Evolutionary conservation across 2,329 filamentous ascomycete species (phyloP).

Genomic region (Teratosphaeria zuluensis): DNA sequence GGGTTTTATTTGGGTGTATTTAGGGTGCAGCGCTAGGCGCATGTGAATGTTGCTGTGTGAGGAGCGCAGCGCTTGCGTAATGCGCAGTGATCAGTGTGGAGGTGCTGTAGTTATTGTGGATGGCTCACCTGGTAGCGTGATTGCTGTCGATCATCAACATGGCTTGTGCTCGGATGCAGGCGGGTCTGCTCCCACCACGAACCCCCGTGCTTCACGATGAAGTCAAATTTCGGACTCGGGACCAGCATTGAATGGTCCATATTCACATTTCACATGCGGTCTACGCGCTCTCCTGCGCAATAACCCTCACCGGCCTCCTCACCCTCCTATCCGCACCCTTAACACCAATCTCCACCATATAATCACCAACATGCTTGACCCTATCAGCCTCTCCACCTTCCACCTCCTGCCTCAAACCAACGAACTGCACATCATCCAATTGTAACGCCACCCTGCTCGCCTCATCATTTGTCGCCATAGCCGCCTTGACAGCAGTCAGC

Average conservation of each 20-base stretch:
- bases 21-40: neutral
- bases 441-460: constrained; percentile 40
- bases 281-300: constrained; percentile 24
- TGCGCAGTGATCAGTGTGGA: neutral
- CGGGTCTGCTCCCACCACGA: neutral
- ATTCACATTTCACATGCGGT: neutral
- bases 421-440: constrained; percentile 43
- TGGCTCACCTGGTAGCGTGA: neutral
- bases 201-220: neutral
- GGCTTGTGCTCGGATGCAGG: neutral
- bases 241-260: neutral
- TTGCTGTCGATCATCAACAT: neutral
- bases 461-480: constrained; percentile 43
- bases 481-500: constrained; percentile 37
- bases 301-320: constrained; percentile 34
- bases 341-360: constrained; percentile 42
- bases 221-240: neutral
- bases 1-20: no score
- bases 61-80: neutral
- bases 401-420: constrained; percentile 22
- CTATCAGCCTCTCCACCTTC: constrained; percentile 30
- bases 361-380: constrained; percentile 46
- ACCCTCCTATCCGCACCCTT: constrained; percentile 35
- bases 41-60: neutral
- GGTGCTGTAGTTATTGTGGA: neutral